phyloP scores from a whole-genome alignment of 768 basidiomycete species.

The Mycena capillaripes region DNA sequence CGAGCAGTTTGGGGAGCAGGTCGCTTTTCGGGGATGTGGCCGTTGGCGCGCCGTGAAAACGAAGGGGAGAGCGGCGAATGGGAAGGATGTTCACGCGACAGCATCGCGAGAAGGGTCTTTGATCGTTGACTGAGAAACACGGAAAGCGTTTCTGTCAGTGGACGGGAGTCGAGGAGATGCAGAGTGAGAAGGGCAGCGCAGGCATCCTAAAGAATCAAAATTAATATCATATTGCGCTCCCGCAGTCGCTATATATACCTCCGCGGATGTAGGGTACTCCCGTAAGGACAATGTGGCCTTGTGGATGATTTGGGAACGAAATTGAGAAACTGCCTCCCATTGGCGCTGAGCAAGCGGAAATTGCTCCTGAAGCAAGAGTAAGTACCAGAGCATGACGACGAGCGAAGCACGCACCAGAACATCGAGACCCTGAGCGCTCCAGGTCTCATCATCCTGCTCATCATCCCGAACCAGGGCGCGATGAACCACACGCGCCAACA shows the following conservation, averaged over 20 bases:
- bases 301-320: slow-evolving; percentile 90
- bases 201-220: slow-evolving; percentile 62
- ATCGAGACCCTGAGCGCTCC: slow-evolving; percentile 72
- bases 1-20: slow-evolving; percentile 37
- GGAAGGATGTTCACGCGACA: slow-evolving; percentile 51
- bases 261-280: slow-evolving; percentile 63
- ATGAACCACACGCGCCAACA: slow-evolving; percentile 88
- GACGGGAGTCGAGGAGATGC: slow-evolving; percentile 90
- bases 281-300: slow-evolving; percentile 89
- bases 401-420: slow-evolving; percentile 62
- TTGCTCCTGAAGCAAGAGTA: slow-evolving; percentile 68
- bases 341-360: slow-evolving; percentile 92
- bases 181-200: slow-evolving; percentile 87
- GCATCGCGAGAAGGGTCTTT: slow-evolving; percentile 64
- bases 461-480: slow-evolving; percentile 76
- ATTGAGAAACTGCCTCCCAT: slow-evolving; percentile 92
- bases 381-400: slow-evolving; percentile 2
- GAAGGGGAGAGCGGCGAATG: slow-evolving; percentile 27
- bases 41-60: slow-evolving; percentile 48
- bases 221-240: not conserved
- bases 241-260: slow-evolving; percentile 65
- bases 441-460: slow-evolving; percentile 72
- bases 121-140: slow-evolving; percentile 81
- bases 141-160: slow-evolving; percentile 78
- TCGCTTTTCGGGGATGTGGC: slow-evolving; percentile 45